These are phyloP conservation scores for Rhodotorula sphaerocarpa DNA, from an alignment of 768 basidiomycete species.

Conservation along the genomic window DNA sequence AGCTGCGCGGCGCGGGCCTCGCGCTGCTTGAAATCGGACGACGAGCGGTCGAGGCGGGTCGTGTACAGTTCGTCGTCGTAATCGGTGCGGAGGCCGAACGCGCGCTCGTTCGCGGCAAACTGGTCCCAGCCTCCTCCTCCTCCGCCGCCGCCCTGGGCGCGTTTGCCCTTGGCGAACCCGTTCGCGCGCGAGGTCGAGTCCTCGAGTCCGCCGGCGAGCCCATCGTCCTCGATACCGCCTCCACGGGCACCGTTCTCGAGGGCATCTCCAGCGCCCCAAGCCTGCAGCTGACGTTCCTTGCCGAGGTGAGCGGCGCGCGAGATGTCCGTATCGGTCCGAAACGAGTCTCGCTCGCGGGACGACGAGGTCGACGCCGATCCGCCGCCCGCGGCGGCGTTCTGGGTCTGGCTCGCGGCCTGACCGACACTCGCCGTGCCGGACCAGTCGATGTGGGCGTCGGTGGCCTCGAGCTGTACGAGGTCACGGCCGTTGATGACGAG, in stretches of 20 bases:
- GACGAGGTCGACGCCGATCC: no score
- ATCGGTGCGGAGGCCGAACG: slow-evolving; percentile 82
- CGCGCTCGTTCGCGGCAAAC: slow-evolving; percentile 82
- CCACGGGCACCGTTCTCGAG: slow-evolving; percentile 2
- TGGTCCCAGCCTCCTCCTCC: slow-evolving; percentile 62
- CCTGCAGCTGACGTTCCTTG: slow-evolving; percentile 31
- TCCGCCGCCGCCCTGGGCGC: slow-evolving; percentile 13
- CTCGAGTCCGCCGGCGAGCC: not conserved
- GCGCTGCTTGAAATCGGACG: slow-evolving; percentile 75
- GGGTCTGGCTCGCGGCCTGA: not conserved
- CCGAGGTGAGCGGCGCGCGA: slow-evolving; percentile 25
- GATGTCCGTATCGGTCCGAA: slow-evolving; percentile 43
- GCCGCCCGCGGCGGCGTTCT: not conserved
- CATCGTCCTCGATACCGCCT: not conserved
- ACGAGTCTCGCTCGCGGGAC: slow-evolving; percentile 32
- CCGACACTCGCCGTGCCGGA: not conserved
- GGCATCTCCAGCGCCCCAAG: slow-evolving; percentile 11
- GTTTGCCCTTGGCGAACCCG: not conserved
- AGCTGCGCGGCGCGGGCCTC: slow-evolving; percentile 79
- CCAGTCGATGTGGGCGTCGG: slow-evolving; percentile 29
- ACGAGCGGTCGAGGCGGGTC: slow-evolving; percentile 76
- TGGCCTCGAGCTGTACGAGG: slow-evolving; percentile 31
- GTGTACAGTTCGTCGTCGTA: slow-evolving; percentile 94
- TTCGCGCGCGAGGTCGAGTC: slow-evolving; percentile 9
- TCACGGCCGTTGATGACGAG: slow-evolving; percentile 36